Evolutionary conservation across 108 stramenopile species (phyloP).

Genomic region (Cyclostephanos tholiformis): DNA sequence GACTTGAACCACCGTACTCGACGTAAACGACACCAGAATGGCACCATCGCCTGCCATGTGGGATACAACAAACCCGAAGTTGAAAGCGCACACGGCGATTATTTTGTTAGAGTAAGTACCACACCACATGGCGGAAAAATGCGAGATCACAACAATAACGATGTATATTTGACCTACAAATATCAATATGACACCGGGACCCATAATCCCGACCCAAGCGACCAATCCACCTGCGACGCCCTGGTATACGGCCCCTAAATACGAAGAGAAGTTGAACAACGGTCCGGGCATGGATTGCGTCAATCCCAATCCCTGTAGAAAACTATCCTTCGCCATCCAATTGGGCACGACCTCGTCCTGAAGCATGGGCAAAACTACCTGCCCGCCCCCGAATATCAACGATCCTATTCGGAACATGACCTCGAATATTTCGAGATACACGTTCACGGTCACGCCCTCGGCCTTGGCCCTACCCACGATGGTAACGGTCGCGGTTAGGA

Average conservation of each 20-base stretch:
- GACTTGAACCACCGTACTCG: constrained; percentile 78
- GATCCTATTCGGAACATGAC: constrained; percentile 87
- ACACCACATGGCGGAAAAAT: no score
- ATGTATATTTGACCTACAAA: neutral
- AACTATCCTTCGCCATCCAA: constrained; percentile 86
- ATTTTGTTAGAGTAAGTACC: no score
- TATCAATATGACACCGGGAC: constrained; percentile 74
- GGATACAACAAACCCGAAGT: no score
- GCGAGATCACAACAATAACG: no score
- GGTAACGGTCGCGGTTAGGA: constrained; percentile 58
- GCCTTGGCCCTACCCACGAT: constrained; percentile 22
- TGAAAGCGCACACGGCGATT: no score
- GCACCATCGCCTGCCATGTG: constrained; percentile 90
- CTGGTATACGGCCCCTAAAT: constrained; percentile 84
- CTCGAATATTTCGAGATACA: constrained; percentile 87
- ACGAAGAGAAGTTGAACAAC: constrained; percentile 93
- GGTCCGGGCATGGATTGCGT: constrained; percentile 82
- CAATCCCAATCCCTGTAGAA: constrained; percentile 61
- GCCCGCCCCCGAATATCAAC: constrained; percentile 94
- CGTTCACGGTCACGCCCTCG: constrained; percentile 52
- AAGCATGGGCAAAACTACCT: constrained; percentile 93
- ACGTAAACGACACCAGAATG: constrained; percentile 90
- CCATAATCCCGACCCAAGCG: constrained; percentile 85
- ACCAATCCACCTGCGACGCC: constrained; percentile 87
- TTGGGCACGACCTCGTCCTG: constrained; percentile 88